phyloP scores from a whole-genome alignment of 148 eudicot species.

The Salicornia ramosissima region DNA sequence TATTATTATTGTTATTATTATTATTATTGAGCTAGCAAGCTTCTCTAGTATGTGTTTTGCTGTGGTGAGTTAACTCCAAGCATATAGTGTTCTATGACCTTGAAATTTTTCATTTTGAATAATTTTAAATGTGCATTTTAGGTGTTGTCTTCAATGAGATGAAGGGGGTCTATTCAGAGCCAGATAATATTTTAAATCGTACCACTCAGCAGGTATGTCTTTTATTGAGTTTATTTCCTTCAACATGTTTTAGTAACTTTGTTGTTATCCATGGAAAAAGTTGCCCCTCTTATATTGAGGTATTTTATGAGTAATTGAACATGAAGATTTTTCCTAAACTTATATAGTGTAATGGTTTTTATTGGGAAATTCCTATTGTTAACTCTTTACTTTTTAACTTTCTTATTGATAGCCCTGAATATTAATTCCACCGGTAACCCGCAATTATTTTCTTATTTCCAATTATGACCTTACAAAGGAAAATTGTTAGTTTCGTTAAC shows the following conservation, averaged over 20 bases:
- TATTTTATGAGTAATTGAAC: no score
- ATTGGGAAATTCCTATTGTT: no score
- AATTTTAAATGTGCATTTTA: slow-evolving; percentile 23
- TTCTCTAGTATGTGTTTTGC: background rate
- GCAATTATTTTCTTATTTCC: no score
- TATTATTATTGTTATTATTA: background rate
- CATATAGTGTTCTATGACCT: background rate
- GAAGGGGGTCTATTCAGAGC: slow-evolving; percentile 99
- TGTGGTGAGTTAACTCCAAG: background rate
- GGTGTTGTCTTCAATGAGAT: slow-evolving; percentile 99
- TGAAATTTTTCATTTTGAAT: background rate
- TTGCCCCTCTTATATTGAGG: background rate
- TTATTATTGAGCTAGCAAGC: background rate
- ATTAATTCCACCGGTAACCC: no score
- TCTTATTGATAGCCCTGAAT: no score
- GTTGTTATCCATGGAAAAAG: background rate
- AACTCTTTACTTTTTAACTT: no score
- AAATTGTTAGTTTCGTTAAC: no score
- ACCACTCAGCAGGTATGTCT: slow-evolving; percentile 68
- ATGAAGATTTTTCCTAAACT: no score
- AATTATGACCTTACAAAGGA: no score
- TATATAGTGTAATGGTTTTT: no score
- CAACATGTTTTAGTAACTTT: background rate
- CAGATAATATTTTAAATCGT: slow-evolving; percentile 85
- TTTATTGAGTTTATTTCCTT: background rate